A percentile compares a stretch with the other conserved stretches of the same genome.
phyloP scores from a whole-genome alignment of 176 grass and related monocot genomes.

The Rhynchospora breviuscula region DNA sequence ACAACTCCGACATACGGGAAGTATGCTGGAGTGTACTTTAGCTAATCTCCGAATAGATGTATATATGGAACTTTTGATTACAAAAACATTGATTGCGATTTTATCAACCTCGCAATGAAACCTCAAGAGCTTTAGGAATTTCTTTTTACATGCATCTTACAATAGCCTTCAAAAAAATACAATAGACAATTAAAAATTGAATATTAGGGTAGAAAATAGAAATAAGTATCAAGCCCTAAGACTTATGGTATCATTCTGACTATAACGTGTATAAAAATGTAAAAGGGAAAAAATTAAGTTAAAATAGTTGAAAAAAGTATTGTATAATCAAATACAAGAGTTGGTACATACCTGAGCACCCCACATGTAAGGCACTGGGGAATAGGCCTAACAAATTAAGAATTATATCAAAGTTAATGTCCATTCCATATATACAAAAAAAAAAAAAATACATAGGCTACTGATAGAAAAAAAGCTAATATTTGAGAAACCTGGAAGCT shows the following conservation, averaged over 20 bases:
- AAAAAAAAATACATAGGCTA: not conserved
- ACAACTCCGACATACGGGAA: no score
- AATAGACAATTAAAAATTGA: not conserved
- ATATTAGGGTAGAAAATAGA: not conserved
- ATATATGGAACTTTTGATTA: not conserved
- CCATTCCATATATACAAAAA: no score
- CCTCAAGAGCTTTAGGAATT: no score
- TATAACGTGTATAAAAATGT: not conserved
- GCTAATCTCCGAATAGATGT: no score
- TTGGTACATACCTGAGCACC: conserved; percentile 37
- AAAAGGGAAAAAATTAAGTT: not conserved
- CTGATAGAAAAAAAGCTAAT: not conserved
- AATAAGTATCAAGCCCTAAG: not conserved
- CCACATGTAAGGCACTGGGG: conserved; percentile 47
- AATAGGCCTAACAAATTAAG: conserved; percentile 26
- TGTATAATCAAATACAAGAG: not conserved
- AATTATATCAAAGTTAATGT: conserved; percentile 14
- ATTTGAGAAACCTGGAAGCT: conserved; percentile 33
- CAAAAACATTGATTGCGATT: not conserved
- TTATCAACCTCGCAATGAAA: not conserved
- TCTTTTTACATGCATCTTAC: not conserved
- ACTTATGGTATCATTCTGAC: not conserved
- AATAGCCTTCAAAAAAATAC: no score
- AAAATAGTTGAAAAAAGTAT: not conserved
- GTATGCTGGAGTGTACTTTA: no score